Conservation (phyloP, 164 flowering plant species). For the Aristolochia fimbriata region DNA sequence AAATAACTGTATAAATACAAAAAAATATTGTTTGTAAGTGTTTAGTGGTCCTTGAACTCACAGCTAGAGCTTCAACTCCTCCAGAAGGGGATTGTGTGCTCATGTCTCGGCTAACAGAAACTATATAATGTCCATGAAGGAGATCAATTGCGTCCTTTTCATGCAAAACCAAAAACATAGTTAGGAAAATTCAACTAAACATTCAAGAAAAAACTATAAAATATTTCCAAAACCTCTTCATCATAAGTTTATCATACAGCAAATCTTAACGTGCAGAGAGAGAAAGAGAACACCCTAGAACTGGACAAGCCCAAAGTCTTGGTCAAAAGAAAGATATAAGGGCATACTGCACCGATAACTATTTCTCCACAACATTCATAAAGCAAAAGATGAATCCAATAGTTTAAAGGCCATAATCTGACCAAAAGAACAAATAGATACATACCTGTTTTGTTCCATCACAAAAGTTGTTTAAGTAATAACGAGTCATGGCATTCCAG, state of each 20-base stretch:
- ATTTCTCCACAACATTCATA: background rate
- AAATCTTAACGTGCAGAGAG: too few species aligned
- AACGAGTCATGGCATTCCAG: slow-evolving; percentile 68
- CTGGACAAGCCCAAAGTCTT: too few species aligned
- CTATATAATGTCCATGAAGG: slow-evolving; percentile 84
- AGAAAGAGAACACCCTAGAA: too few species aligned
- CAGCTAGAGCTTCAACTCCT: slow-evolving; percentile 71
- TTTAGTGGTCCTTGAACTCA: slow-evolving; percentile 27
- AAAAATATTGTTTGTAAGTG: background rate
- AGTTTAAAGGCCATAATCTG: background rate
- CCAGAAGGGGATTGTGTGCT: slow-evolving; percentile 37
- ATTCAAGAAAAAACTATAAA: too few species aligned
- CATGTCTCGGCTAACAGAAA: slow-evolving; percentile 61
- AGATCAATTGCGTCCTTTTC: slow-evolving; percentile 93
- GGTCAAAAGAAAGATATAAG: too few species aligned
- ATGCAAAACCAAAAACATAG: background rate
- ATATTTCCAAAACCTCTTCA: too few species aligned
- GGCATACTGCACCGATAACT: background rate
- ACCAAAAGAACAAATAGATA: background rate
- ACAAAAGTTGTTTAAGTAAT: slow-evolving; percentile 81
- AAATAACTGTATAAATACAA: background rate
- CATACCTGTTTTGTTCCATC: slow-evolving; percentile 93
- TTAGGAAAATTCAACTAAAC: background rate
- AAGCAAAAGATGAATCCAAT: too few species aligned
- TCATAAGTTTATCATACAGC: too few species aligned